Conservation (phyloP, 768 basidiomycete species). For the Fomitopsis serialis region DNA sequence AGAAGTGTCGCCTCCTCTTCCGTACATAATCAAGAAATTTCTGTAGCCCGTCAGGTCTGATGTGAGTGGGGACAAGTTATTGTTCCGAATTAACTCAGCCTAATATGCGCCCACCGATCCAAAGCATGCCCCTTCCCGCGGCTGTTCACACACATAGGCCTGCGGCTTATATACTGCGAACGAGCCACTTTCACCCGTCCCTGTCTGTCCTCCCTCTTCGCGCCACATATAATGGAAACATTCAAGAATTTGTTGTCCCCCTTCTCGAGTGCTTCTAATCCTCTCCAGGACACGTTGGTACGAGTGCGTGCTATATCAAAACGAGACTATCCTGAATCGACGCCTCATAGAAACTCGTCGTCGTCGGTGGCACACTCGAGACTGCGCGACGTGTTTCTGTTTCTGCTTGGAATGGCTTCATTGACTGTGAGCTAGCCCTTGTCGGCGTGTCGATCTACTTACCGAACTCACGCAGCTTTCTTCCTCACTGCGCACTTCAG, state of each 20-base stretch:
- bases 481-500: slow-evolving; percentile 87
- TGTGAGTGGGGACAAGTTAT: not conserved
- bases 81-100: not conserved
- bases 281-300: slow-evolving; percentile 78
- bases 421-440: slow-evolving; percentile 58
- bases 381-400: slow-evolving; percentile 76
- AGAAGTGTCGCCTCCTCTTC: not conserved
- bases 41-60: not conserved
- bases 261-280: slow-evolving; percentile 53
- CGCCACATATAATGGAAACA: slow-evolving; percentile 49
- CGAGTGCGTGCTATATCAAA: slow-evolving; percentile 13
- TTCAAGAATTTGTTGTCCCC: slow-evolving; percentile 71
- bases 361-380: slow-evolving; percentile 86
- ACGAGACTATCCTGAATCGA: not conserved
- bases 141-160: slow-evolving; percentile 15
- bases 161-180: slow-evolving; percentile 15
- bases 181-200: slow-evolving; percentile 2
- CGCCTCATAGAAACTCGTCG: slow-evolving; percentile 71
- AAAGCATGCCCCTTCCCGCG: not conserved
- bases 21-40: not conserved
- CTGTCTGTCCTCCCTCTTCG: slow-evolving; percentile 12
- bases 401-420: slow-evolving; percentile 86
- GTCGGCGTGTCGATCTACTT: not conserved
- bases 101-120: not conserved
- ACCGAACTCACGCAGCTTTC: slow-evolving; percentile 48